Base-by-base conservation (phyloP, 2,329 filamentous ascomycete genomes). In the Didymella keratinophila region DNA sequence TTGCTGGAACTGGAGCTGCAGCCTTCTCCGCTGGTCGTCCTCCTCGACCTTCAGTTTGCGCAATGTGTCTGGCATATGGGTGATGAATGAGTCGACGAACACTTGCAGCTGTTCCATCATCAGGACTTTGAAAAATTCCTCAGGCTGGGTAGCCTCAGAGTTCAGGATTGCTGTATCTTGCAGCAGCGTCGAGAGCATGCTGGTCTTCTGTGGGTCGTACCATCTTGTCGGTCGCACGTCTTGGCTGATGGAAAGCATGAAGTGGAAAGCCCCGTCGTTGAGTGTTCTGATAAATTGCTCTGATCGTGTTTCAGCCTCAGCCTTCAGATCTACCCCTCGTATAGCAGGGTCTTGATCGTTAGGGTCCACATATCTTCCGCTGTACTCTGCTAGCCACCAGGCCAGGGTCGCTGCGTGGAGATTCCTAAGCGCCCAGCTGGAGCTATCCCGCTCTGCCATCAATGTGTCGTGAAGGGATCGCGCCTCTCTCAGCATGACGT, bases 311-410 rank as follows among this genome's bases (percentile, higher is more conserved):
- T 86, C 86, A 52, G 89, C 87, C 76, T 95, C 92, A 78, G 80
- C 78, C 47, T 81, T 79, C 30, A 91, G 78, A 69, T 93, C 86
- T 54, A 89, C 84, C 46, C 84, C 85, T 28, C 66, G 67, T 34
- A 75, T 61, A 20, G 72, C 70, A 18, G 47, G 85, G 83, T 62
- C 85, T 82, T 73, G 64, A 32, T 86, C 83, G 20, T 86, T 84
- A 68, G 89, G 86, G 67, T 96, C 92, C 57, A 91, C 83, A 73
- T 93, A 97, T 82, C 92, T 91, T 2, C 92, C 92, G 65, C 91
- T 95, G 78, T 97, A 97, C 71, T 98, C 93, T 30, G 92, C 89
- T 45, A 97, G 84, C 95, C 95, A 99, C 84, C 91, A 93, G 4
- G 89, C 86, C 53, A 87, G 85, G 12, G 93, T 84, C 3, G 92